phyloP scores from a whole-genome alignment of 208 protist species.

The Leishmania lainsoni region DNA sequence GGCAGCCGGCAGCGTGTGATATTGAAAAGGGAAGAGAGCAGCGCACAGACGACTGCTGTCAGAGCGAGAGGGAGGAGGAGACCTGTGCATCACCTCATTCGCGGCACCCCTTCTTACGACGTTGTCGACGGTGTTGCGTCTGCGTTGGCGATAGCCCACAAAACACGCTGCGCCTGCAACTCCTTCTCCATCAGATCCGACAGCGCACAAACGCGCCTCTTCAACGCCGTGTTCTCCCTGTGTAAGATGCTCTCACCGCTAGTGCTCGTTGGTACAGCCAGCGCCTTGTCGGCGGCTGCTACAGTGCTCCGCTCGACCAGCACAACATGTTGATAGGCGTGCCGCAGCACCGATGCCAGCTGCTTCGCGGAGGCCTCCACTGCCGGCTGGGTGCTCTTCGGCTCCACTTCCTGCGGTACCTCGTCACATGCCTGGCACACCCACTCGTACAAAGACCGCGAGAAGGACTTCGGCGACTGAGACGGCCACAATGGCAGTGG shows the following conservation, averaged over 20 bases:
- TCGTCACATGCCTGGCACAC: conserved; percentile 20
- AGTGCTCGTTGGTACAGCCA: background rate
- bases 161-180: conserved; percentile 34
- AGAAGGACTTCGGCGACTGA: background rate
- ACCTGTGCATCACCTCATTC: background rate
- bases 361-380: background rate
- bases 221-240: conserved; percentile 55
- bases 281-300: background rate
- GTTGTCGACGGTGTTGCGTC: background rate
- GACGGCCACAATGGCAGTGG: background rate
- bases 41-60: background rate
- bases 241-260: conserved; percentile 9
- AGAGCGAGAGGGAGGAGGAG: background rate
- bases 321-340: conserved; percentile 12
- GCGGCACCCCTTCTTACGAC: background rate
- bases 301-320: conserved; percentile 6
- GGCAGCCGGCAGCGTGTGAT: background rate
- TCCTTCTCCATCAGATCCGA: conserved; percentile 63
- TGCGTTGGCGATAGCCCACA: conserved; percentile 14
- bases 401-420: background rate
- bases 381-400: background rate
- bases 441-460: conserved; percentile 25
- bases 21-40: background rate
- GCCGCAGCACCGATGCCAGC: conserved; percentile 25
- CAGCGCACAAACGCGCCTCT: conserved; percentile 53